These are phyloP conservation scores for Ceratocystis cubensis DNA, from an alignment of 2,329 filamentous ascomycete species.

Conservation along the genomic window DNA sequence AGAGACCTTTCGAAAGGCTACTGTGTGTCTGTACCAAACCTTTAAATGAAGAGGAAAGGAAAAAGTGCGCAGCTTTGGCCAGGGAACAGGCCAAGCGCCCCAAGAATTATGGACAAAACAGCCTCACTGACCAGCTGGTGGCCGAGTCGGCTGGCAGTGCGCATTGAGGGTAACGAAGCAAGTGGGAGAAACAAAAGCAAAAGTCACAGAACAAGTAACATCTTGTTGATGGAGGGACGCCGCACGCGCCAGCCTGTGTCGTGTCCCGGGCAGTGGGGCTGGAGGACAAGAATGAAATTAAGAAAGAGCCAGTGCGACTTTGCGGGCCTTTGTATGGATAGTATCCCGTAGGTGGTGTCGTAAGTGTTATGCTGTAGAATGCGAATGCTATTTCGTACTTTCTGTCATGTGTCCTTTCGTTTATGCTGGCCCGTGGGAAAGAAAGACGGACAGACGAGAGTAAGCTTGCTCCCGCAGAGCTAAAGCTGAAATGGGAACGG, in stretches of 20 bases:
- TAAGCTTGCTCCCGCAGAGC: background rate
- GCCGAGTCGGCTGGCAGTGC: slow-evolving; percentile 8
- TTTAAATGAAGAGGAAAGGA: slow-evolving; percentile 10
- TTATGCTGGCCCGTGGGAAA: background rate
- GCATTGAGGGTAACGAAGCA: background rate
- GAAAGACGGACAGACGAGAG: background rate
- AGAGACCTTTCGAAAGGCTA: background rate
- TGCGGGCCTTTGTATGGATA: background rate
- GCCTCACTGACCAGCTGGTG: background rate
- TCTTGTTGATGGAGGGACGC: background rate
- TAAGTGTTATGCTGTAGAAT: background rate
- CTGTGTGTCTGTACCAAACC: background rate
- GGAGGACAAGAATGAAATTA: background rate
- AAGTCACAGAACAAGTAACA: background rate
- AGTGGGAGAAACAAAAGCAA: background rate
- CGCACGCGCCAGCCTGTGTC: background rate
- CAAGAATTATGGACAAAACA: background rate
- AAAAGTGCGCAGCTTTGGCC: slow-evolving; percentile 9
- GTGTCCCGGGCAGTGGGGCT: background rate
- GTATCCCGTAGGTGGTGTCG: background rate
- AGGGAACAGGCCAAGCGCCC: background rate
- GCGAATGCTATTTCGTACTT: background rate
- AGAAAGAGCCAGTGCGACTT: background rate
- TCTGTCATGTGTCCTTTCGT: background rate
- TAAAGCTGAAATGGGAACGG: background rate